Evolutionary conservation across 176 grass and related monocot genomes (phyloP), one percentile per base, ranked within the genome.

Genomic region (Alloteropsis semialata): DNA sequence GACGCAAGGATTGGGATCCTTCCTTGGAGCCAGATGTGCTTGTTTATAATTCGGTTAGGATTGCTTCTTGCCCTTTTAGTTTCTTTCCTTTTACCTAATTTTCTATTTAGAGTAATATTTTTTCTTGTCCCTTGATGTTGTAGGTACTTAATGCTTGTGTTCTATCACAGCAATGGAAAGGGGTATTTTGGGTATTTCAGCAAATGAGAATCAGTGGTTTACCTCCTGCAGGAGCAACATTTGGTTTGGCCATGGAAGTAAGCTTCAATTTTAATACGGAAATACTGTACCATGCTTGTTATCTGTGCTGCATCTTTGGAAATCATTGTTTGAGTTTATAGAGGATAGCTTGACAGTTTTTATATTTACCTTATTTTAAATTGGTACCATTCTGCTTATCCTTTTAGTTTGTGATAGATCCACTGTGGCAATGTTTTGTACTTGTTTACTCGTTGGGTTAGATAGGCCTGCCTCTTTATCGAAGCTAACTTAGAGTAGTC

Each of bases 211-310:
- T 81, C 78, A 69, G 51, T 77, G 50, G 84, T 74, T 69, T 98
- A 66, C 90, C 86, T 66, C 95, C 95, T 82, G 93, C 66, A 63
- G 90, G 86, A 72, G 92, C 95, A 76, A 91, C 91, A 50, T 94
- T 88, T 91, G 92, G 95, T 25, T 90, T 98, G 75, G 90, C 95
- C 22, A 98, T 98, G 92, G 95, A 93, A 90, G 95, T 98, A 94
- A 87, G 83, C 51, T 82, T 80, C 27, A 71, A 10, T 71, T 48
- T 44, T 19, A 10, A 48, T 18, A 10, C 8, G 1, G 68, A 71
- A 71, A 32, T 24, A 32, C 50, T 21, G 25, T 72, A 29, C 44
- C 25, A 28, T 48, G 8, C 42, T 17, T 44, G 13, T 69, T 69
- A 27, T 22, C 27, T 58, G 55, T 58, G 10, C 24, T 27, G 27